These are phyloP conservation scores for Terfezia boudieri DNA, from an alignment of 495 filamentous ascomycete genomes.

Conservation along the genomic window DNA sequence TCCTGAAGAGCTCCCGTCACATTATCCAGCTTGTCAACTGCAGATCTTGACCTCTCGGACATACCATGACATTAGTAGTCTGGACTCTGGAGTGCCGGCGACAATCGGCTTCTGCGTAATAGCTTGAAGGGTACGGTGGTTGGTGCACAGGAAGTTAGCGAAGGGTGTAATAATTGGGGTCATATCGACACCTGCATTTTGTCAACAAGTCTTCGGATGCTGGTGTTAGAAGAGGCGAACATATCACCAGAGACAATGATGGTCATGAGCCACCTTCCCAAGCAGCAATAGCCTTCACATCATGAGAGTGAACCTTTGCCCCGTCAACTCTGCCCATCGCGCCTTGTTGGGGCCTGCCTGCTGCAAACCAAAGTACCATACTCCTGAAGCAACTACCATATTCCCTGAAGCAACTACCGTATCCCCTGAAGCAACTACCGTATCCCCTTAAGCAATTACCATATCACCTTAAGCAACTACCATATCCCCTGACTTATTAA, in stretches of 20 bases:
- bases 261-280: constrained; percentile 66
- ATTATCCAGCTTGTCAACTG: constrained; percentile 27
- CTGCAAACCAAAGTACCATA: constrained; percentile 46
- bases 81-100: constrained; percentile 41
- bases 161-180: constrained; percentile 60
- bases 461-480: no score
- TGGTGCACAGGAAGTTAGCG: constrained; percentile 54
- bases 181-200: constrained; percentile 51
- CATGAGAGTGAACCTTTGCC: constrained; percentile 70
- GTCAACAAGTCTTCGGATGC: constrained; percentile 19
- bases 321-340: constrained; percentile 57
- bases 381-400: constrained; percentile 76
- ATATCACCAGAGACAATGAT: constrained; percentile 80
- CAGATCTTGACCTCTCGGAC: constrained; percentile 66
- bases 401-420: no score
- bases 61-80: constrained; percentile 83
- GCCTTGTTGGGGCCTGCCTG: constrained; percentile 30
- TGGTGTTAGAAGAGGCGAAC: constrained; percentile 6
- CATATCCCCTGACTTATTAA: constrained; percentile 44
- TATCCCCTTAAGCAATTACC: no score
- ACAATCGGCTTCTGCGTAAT: constrained; percentile 57
- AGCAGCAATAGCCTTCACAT: constrained; percentile 84
- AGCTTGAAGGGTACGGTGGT: constrained; percentile 52
- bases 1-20: constrained; percentile 23
- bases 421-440: no score